Evolutionary conservation across 345 rosid genomes (phyloP), one percentile per base, ranked within the genome.

Genomic region (Camelina sativa): DNA sequence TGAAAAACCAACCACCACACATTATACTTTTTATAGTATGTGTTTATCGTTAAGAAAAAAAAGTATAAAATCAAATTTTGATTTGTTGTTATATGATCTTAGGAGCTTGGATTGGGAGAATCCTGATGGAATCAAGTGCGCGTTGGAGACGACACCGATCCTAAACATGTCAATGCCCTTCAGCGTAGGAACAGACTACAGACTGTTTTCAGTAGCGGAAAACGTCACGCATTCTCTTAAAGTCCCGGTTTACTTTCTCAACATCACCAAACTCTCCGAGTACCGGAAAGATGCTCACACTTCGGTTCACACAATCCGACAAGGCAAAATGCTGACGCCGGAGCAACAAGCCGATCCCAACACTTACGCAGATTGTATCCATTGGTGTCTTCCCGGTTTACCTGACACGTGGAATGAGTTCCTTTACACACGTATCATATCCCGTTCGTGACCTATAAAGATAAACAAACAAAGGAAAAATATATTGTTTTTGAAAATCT

Each of bases 391-490:
- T 28, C 98, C 97, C 0, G 98, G 98, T 8, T 70, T 94, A 40
- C 98, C 96, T 7, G 98, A 94, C 65, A 90, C 91, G 0, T 91
- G 97, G 98, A 94, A 94, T 9, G 98, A 94, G 73, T 87, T 94
- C 69, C 66, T 94, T 25, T 94, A 90, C 68, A 51, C 95, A 2
- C 95, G 85, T 53, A 90, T 92, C 28, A 82, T 92, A 51, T 79
- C 94, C 28, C 80, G 81, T 53, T 75, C 87, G 58, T 88, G 90
- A 90, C 92, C 73, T 50, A 34, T 48, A 74, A 74, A 59, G 17
- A 43, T 12, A 19, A 5, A 66, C 35, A 20, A 53, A 34, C 5
- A 37, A 38, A 20, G n/a, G 16, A 7, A 34, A 22, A 5, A 34
- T 1, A 34, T 8, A 40, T 12, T 46, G 47, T 51, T 30, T 67